These are phyloP conservation scores for Ceratobasidium sp. DNA, from an alignment of 1,284 basidiomycete genomes.

Conservation along the genomic window DNA sequence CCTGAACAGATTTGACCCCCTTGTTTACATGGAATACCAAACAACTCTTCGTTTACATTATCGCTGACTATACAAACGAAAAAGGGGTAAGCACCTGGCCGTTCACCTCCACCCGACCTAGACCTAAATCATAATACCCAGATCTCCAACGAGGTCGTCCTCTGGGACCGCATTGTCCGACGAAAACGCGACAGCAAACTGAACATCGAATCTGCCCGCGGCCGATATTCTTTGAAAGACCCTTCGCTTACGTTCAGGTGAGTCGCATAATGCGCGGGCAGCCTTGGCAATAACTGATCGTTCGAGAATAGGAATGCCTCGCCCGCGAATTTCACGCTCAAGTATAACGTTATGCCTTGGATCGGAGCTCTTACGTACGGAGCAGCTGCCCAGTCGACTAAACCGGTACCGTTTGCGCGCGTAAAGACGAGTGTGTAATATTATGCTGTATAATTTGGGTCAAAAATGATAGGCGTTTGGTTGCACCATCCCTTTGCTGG, in stretches of 20 bases:
- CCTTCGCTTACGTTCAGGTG: conserved; percentile 81
- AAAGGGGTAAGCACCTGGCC: conserved; percentile 67
- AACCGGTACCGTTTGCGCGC: conserved; percentile 64
- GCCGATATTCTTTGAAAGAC: conserved; percentile 88
- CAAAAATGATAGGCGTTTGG: not conserved
- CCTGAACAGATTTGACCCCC: conserved; percentile 71
- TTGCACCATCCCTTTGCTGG: not conserved
- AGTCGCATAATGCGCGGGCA: conserved; percentile 52
- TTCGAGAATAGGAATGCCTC: conserved; percentile 63
- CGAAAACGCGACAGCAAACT: conserved; percentile 79
- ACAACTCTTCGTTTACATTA: conserved; percentile 86
- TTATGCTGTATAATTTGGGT: not conserved
- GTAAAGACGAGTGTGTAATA: conserved; percentile 19
- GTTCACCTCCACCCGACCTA: not conserved
- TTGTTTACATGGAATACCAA: conserved; percentile 96
- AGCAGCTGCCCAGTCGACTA: conserved; percentile 70
- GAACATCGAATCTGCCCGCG: conserved; percentile 67
- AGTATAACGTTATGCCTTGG: conserved; percentile 92
- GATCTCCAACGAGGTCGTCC: conserved; percentile 83
- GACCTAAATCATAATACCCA: conserved; percentile 51
- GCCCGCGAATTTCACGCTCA: conserved; percentile 76
- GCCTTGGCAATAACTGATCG: not conserved
- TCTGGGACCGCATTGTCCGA: conserved; percentile 91
- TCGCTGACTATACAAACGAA: conserved; percentile 78
- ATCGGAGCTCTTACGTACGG: conserved; percentile 83